Conservation (phyloP, 2,329 filamentous ascomycete species). For the Penicillium verrucosum region DNA sequence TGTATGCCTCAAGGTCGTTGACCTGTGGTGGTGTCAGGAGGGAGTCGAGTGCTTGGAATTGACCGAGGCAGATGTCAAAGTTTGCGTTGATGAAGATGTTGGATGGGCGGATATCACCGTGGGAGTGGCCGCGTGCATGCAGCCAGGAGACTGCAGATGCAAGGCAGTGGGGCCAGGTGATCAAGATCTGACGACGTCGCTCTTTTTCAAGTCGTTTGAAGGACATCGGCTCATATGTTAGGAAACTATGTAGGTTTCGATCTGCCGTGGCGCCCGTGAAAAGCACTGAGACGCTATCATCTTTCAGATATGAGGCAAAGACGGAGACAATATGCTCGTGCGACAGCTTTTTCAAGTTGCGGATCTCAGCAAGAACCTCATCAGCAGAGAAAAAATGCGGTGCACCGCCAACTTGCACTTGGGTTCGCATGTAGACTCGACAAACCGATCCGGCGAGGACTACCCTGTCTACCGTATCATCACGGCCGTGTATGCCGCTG, state of each 20-base stretch:
- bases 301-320: conserved; percentile 45
- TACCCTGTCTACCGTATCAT: conserved; percentile 38
- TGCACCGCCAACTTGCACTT: conserved; percentile 37
- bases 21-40: conserved; percentile 53
- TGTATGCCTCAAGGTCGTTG: conserved; percentile 56
- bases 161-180: conserved; percentile 51
- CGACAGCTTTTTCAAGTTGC: conserved; percentile 36
- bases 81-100: conserved; percentile 58
- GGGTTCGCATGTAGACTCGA: conserved; percentile 38
- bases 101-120: conserved; percentile 58
- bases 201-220: conserved; percentile 45
- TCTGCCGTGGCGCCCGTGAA: conserved; percentile 41
- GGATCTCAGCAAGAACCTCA: conserved; percentile 42
- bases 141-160: conserved; percentile 55
- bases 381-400: conserved; percentile 39
- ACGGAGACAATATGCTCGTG: conserved; percentile 47
- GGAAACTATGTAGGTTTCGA: conserved; percentile 42
- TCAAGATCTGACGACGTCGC: conserved; percentile 40
- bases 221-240: conserved; percentile 40
- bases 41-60: conserved; percentile 55
- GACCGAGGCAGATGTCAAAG: conserved; percentile 56
- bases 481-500: conserved; percentile 33
- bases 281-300: conserved; percentile 43
- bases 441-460: conserved; percentile 38
- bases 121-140: conserved; percentile 53